Base-by-base conservation (phyloP, 2,329 filamentous ascomycete genomes). In the Dothidotthia symphoricarpi region DNA sequence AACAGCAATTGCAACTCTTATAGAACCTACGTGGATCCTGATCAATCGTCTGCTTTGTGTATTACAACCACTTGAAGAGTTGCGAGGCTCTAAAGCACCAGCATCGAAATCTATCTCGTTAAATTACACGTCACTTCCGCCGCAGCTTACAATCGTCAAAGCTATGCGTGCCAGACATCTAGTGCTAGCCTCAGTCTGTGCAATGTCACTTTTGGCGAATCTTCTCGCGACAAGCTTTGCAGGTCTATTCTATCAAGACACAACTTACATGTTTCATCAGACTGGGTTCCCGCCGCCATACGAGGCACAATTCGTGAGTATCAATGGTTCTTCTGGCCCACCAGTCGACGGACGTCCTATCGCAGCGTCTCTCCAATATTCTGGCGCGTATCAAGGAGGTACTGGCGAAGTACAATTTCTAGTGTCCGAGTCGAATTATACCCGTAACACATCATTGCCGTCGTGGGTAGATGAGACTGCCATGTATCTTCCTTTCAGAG, bases 1-100 rank as follows among this genome's bases (percentile, higher is more conserved):
- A 0, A 80, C 75, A 0, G 61, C 68, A 0, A 65, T 80, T 7
- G 74, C 76, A 0, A 81, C 78, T 0, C 37, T 80, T 0, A 61
- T 80, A 0, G 78, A 82, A 25, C 77, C 78, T 0, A 67, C 76
- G 2, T 79, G 78, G 73, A 62, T 78, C 0, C 52, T 80, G 0
- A 39, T 83, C 0, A 81, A 78, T 32, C 66, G 78, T 0, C 34
- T 75, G 0, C 45, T 79, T 0, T 80, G 75, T 29, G 48, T 79
- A 2, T 41, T 82, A 0, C 73, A 78, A 24, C 78, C 79, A 0
- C 75, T 78, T 22, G 65, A 74, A 2, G 68, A 75, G 8, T 55
- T 82, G 0, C 64, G 68, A 24, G 43, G 49, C 6, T 71, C 72
- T 0, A 58, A 63, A 15, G 59, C 69, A 1, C 33, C 41, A 1